phyloP scores from a whole-genome alignment of 1,284 basidiomycete species.

The Mycena citricolor region DNA sequence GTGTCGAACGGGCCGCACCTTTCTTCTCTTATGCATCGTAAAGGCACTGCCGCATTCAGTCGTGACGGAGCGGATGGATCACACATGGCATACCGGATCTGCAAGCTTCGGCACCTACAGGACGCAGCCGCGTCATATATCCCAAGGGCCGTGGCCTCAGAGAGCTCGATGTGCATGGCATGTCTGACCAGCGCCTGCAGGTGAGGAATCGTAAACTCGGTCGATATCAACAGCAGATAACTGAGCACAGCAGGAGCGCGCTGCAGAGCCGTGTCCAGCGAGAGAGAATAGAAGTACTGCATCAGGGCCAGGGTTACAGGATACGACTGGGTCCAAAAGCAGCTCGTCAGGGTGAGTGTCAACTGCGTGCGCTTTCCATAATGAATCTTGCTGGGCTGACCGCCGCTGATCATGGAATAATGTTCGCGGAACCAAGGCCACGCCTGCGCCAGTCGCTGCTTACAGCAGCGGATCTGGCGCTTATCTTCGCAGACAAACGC shows the following conservation, averaged over 20 bases:
- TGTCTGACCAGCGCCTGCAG: slow-evolving; percentile 86
- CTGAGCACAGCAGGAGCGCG: slow-evolving; percentile 87
- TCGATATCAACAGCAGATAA: slow-evolving; percentile 78
- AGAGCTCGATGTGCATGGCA: slow-evolving; percentile 86
- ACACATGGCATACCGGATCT: slow-evolving; percentile 77
- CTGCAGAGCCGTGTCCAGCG: slow-evolving; percentile 85
- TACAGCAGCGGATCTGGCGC: slow-evolving; percentile 77
- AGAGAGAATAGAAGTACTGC: slow-evolving; percentile 89
- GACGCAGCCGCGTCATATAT: slow-evolving; percentile 93
- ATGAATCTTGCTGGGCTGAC: neutral
- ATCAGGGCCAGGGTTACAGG: slow-evolving; percentile 41
- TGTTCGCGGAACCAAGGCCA: slow-evolving; percentile 94
- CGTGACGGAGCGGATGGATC: too few relatives aligned
- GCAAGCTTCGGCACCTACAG: slow-evolving; percentile 84
- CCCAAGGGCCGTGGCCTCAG: slow-evolving; percentile 80
- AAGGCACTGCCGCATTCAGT: too few relatives aligned
- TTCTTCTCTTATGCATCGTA: too few relatives aligned
- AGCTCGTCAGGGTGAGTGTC: slow-evolving; percentile 58
- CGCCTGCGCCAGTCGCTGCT: slow-evolving; percentile 70
- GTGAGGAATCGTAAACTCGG: slow-evolving; percentile 74
- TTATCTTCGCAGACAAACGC: slow-evolving; percentile 91
- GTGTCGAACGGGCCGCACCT: too few relatives aligned
- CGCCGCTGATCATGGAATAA: slow-evolving; percentile 4
- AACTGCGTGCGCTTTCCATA: slow-evolving; percentile 11
- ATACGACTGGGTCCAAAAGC: slow-evolving; percentile 85